Base-by-base conservation (phyloP, 176 grass and related monocot species). In the Oryza brachyantha region DNA sequence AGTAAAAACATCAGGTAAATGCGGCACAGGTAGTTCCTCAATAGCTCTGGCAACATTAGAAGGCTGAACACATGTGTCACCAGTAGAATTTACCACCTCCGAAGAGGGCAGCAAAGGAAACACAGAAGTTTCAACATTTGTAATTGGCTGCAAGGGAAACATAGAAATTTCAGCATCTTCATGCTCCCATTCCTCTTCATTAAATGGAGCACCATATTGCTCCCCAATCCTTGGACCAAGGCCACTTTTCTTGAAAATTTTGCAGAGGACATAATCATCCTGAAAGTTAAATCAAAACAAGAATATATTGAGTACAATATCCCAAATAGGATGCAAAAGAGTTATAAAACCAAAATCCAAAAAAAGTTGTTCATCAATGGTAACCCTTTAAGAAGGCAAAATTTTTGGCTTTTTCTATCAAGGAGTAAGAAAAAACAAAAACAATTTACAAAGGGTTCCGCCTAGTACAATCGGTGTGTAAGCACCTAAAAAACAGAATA, bases 161-260 rank as follows among this genome's bases (percentile, higher is more conserved):
- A 86, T 61, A 38, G 67, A 79, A 60, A 55, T 21, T 80, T 84
- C 90, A 58, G 55, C 61, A 74, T 85, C 80, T 14, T 34, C 25
- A 70, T 79, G 81, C 35, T 94, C 96, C 92, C 92, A 99, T 71
- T 99, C 92, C 0, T 83, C 72, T 84, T 99, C 96, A 37, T 88
- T 89, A 77, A 99, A 99, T 50, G 88, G 96, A 69, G 92, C 96
- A 31, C 96, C 96, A 81, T 99, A 99, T 75, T 99, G 90, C 82
- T 95, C 92, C 0, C 92, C 96, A 40, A 93, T 91, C 91, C 90
- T 99, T 32, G 96, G 92, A 79, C 96, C 96, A 66, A 86, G 57
- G 38, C 96, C 96, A 85, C 92, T 99, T 88, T 95, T 99, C 60
- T 99, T 75, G 74, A 99, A 99, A 74, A 99, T 91, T 73, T 99